These are phyloP conservation scores for Pezicula rhizophila DNA, from an alignment of 2,329 filamentous ascomycete species.

Conservation along the genomic window DNA sequence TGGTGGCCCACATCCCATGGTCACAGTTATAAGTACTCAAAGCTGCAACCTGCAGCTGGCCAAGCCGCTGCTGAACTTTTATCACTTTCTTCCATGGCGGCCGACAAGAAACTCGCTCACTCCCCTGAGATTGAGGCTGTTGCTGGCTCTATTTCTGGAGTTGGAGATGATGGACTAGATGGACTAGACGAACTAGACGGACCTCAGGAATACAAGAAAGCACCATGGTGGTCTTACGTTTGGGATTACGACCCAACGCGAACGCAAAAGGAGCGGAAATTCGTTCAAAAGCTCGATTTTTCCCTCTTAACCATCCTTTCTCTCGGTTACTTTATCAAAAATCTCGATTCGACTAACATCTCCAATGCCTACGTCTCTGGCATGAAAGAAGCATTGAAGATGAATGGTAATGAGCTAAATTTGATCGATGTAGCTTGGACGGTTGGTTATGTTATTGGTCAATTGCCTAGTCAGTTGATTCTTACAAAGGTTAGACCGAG, in stretches of 20 bases:
- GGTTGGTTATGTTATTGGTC: conserved; percentile 52
- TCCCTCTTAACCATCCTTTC: conserved; percentile 22
- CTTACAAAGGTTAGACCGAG: conserved; percentile 36
- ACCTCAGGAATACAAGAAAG: conserved; percentile 5
- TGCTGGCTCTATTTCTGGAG: conserved; percentile 6
- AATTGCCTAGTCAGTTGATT: conserved; percentile 33
- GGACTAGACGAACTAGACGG: neutral
- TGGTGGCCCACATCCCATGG: neutral
- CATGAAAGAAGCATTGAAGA: conserved; percentile 30
- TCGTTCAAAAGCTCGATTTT: conserved; percentile 22
- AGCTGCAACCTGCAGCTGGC: neutral
- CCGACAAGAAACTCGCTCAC: neutral
- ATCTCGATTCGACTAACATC: conserved; percentile 23
- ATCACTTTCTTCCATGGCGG: neutral
- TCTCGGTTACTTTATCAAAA: conserved; percentile 25
- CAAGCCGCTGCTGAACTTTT: neutral
- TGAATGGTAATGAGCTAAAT: conserved; percentile 33
- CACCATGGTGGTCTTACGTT: conserved; percentile 22
- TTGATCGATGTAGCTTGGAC: conserved; percentile 36
- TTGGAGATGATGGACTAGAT: neutral
- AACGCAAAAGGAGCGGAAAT: conserved; percentile 15
- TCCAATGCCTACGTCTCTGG: conserved; percentile 33
- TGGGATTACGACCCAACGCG: conserved; percentile 22
- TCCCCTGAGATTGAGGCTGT: neutral
- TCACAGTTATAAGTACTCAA: neutral